Conservation (phyloP, 192 early-diverging fungal genomes). For the Diversispora eburnea region DNA sequence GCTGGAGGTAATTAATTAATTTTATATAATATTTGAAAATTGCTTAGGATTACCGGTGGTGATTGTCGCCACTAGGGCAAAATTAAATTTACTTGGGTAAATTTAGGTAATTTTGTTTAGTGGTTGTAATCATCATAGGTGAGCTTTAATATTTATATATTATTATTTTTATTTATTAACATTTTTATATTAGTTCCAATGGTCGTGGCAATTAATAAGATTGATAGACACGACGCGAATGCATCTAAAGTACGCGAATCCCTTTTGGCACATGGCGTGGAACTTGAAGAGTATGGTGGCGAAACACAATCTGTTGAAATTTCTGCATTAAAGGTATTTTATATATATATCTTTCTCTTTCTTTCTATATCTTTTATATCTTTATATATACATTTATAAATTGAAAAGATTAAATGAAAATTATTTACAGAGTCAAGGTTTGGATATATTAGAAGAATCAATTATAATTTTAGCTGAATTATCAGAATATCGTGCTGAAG, state of each 20-base stretch:
- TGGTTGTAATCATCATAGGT: neutral
- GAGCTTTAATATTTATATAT: neutral
- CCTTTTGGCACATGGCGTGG: conserved; percentile 73
- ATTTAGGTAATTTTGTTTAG: no score
- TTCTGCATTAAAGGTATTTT: conserved; percentile 67
- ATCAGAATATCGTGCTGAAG: conserved; percentile 81
- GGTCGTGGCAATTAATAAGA: conserved; percentile 97
- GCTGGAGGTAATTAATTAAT: conserved; percentile 44
- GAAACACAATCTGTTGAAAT: conserved; percentile 89
- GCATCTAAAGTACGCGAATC: conserved; percentile 48
- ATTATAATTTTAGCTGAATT: conserved; percentile 85
- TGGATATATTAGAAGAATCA: conserved; percentile 86
- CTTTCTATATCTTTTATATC: neutral
- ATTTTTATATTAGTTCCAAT: conserved; percentile 62
- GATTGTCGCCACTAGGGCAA: no score
- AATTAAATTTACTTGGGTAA: no score
- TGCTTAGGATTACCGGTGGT: no score
- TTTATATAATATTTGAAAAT: neutral
- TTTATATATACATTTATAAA: neutral
- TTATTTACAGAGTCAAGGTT: conserved; percentile 59
- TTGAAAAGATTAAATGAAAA: neutral
- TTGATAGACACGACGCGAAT: conserved; percentile 84
- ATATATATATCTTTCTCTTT: conserved; percentile 9
- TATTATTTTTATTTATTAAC: neutral
- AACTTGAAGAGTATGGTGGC: conserved; percentile 89